These are phyloP conservation scores for Pythium diclinum DNA, from an alignment of 352 stramenopile species.

Conservation along the genomic window DNA sequence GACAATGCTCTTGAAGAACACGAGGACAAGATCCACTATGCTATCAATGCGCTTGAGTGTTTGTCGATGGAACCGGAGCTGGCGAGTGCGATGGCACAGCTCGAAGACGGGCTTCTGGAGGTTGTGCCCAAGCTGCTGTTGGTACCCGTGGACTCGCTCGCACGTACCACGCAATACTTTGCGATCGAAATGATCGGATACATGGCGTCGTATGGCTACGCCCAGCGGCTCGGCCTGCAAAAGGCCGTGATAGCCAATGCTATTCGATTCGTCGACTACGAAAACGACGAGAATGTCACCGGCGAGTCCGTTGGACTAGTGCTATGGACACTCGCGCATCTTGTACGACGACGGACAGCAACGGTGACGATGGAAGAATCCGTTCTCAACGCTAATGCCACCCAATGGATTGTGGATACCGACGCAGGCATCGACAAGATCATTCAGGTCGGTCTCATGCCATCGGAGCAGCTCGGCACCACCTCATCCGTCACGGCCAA, in stretches of 20 bases:
- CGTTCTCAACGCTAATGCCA: slow-evolving; percentile 21
- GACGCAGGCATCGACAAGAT: slow-evolving; percentile 35
- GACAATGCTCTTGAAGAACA: slow-evolving; percentile 24
- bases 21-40: slow-evolving; percentile 36
- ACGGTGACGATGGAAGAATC: neutral
- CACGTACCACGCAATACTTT: slow-evolving; percentile 51
- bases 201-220: slow-evolving; percentile 54
- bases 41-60: slow-evolving; percentile 49
- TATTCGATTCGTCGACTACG: slow-evolving; percentile 42
- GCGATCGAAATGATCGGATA: slow-evolving; percentile 62
- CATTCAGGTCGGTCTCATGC: slow-evolving; percentile 33
- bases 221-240: slow-evolving; percentile 34
- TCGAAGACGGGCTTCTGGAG: slow-evolving; percentile 26
- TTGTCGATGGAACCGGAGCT: slow-evolving; percentile 55
- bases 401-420: slow-evolving; percentile 35
- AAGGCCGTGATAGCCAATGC: slow-evolving; percentile 34
- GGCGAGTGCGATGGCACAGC: slow-evolving; percentile 29
- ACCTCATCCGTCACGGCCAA: slow-evolving; percentile 37
- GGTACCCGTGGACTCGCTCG: slow-evolving; percentile 22
- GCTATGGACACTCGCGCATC: slow-evolving; percentile 45
- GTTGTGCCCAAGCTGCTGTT: slow-evolving; percentile 40
- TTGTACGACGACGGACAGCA: slow-evolving; percentile 26
- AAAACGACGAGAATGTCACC: slow-evolving; percentile 30
- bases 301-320: slow-evolving; percentile 33
- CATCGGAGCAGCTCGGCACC: slow-evolving; percentile 34